These are phyloP conservation scores for Purpureocillium lavendulum DNA, from an alignment of 2,329 filamentous ascomycete genomes.

Conservation along the genomic window DNA sequence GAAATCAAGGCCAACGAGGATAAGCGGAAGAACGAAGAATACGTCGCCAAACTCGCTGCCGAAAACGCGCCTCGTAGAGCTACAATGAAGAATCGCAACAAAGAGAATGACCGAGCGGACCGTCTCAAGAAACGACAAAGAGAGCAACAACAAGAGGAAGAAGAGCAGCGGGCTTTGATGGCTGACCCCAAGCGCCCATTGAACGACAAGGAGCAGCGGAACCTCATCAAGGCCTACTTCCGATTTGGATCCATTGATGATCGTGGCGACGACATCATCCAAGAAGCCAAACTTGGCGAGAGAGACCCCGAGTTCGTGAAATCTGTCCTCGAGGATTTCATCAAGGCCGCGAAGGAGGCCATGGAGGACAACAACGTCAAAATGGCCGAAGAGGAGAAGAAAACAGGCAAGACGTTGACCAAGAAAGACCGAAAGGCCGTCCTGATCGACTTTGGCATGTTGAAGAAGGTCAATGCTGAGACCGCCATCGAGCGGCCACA, in stretches of 20 bases:
- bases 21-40: conserved; percentile 72
- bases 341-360: conserved; percentile 47
- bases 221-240: conserved; percentile 84
- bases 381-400: conserved; percentile 74
- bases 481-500: conserved; percentile 86
- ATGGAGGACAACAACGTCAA: conserved; percentile 61
- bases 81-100: conserved; percentile 47
- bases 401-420: conserved; percentile 71
- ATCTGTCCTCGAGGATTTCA: conserved; percentile 67
- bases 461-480: conserved; percentile 93
- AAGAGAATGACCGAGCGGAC: conserved; percentile 55
- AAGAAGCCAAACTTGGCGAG: conserved; percentile 75
- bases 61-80: conserved; percentile 77
- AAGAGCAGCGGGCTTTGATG: conserved; percentile 64
- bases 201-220: conserved; percentile 85
- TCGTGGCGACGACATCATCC: conserved; percentile 76
- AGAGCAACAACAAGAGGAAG: conserved; percentile 59
- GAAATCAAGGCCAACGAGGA: conserved; percentile 86
- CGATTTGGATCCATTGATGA: conserved; percentile 88
- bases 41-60: conserved; percentile 73
- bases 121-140: conserved; percentile 59
- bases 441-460: conserved; percentile 84
- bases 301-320: conserved; percentile 76
- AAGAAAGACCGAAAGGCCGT: conserved; percentile 99
- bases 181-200: conserved; percentile 84